Conservation (phyloP, 2,329 filamentous ascomycete genomes). For the Macrophomina phaseolina region DNA sequence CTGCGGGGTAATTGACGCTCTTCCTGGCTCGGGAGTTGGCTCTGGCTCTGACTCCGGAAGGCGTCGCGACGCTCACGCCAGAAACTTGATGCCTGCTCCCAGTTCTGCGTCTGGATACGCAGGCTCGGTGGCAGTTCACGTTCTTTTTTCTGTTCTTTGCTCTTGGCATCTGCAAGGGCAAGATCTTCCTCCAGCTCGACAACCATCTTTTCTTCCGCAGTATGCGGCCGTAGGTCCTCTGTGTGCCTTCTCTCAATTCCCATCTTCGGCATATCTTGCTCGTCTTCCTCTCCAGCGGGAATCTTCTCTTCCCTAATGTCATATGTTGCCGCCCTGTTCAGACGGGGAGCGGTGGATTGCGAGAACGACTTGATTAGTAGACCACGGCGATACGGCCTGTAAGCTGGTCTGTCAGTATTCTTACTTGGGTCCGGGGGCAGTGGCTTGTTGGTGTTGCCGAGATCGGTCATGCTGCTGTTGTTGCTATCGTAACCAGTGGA, state of each 20-base stretch:
- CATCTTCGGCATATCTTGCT: neutral
- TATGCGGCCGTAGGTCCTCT: neutral
- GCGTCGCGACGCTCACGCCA: conserved; percentile 17
- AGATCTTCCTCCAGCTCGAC: conserved; percentile 10
- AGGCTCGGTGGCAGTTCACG: neutral
- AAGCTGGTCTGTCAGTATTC: neutral
- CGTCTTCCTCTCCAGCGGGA: neutral
- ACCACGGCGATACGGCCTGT: conserved; percentile 15
- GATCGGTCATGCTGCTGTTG: neutral
- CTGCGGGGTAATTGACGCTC: neutral
- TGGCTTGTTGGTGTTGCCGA: conserved; percentile 1
- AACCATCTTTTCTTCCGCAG: conserved; percentile 8
- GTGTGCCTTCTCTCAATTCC: neutral
- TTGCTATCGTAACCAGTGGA: neutral
- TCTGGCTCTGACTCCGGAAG: neutral
- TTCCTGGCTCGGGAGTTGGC: neutral
- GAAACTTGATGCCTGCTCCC: conserved; percentile 14
- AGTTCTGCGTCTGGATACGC: neutral
- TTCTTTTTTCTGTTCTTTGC: neutral
- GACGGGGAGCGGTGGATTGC: neutral
- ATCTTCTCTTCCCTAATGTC: conserved; percentile 25
- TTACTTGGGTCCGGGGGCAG: neutral
- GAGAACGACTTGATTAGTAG: conserved; percentile 3
- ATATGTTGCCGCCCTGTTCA: neutral
- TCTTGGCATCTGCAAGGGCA: neutral